Conservation (phyloP, 176 grass and related monocot species). For the Phyllostachys edulis region DNA sequence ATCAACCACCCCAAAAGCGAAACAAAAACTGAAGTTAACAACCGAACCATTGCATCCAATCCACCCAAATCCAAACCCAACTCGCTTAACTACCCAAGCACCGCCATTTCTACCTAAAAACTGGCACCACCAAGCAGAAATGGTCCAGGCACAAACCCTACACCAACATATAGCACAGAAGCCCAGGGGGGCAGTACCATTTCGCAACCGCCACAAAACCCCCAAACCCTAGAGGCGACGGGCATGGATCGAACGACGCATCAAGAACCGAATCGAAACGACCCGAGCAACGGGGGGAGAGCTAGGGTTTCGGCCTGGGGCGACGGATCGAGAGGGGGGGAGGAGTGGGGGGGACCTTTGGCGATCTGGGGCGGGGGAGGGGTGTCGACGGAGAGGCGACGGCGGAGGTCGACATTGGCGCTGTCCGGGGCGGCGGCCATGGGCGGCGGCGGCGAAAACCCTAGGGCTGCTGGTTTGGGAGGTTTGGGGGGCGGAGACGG, state of each 20-base stretch:
- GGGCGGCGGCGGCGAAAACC: constrained; percentile 55
- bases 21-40: background rate
- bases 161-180: constrained; percentile 2
- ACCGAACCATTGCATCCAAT: constrained; percentile 15
- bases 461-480: constrained; percentile 37
- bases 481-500: constrained; percentile 35
- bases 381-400: constrained; percentile 62
- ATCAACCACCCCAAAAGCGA: background rate
- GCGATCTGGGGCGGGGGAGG: constrained; percentile 51
- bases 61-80: constrained; percentile 3
- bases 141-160: background rate
- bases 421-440: constrained; percentile 60
- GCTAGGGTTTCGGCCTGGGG: constrained; percentile 31
- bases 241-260: background rate
- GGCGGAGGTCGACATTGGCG: constrained; percentile 59
- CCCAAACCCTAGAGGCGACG: background rate
- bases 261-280: constrained; percentile 8
- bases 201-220: background rate
- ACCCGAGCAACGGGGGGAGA: background rate
- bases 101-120: background rate
- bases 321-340: constrained; percentile 24
- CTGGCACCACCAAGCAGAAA: background rate
- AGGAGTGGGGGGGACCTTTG: constrained; percentile 51
- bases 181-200: background rate
- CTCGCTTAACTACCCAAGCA: background rate